These are phyloP conservation scores for Glycyrrhiza uralensis DNA, from an alignment of 306 rosid species.

Conservation along the genomic window DNA sequence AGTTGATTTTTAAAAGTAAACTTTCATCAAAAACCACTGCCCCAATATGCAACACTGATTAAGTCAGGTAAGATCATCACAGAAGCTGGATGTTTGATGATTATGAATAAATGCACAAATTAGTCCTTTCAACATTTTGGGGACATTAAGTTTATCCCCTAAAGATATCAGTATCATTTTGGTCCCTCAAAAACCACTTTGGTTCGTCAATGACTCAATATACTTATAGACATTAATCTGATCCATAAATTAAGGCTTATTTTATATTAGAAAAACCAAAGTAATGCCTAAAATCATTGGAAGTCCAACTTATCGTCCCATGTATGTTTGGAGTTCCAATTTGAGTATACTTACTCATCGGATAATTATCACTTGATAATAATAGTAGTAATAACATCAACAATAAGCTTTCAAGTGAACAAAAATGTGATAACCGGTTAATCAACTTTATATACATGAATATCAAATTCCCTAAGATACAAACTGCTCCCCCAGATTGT, in stretches of 20 bases:
- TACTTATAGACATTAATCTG: background rate
- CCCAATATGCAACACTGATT: background rate
- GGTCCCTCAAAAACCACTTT: background rate
- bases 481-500: background rate
- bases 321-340: background rate
- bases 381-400: background rate
- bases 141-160: background rate
- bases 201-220: background rate
- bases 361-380: background rate
- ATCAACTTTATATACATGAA: background rate
- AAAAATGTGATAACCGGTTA: background rate
- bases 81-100: background rate
- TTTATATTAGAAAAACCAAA: background rate
- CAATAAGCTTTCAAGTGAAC: background rate
- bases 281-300: background rate
- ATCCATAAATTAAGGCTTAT: background rate
- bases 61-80: background rate
- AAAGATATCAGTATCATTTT: background rate
- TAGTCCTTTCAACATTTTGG: background rate
- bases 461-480: background rate
- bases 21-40: background rate
- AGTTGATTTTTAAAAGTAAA: background rate
- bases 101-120: background rate
- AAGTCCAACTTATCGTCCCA: background rate
- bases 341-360: background rate